These are phyloP conservation scores for Hymenoscyphus fraxineus DNA, from an alignment of 2,329 filamentous ascomycete genomes.

Conservation along the genomic window DNA sequence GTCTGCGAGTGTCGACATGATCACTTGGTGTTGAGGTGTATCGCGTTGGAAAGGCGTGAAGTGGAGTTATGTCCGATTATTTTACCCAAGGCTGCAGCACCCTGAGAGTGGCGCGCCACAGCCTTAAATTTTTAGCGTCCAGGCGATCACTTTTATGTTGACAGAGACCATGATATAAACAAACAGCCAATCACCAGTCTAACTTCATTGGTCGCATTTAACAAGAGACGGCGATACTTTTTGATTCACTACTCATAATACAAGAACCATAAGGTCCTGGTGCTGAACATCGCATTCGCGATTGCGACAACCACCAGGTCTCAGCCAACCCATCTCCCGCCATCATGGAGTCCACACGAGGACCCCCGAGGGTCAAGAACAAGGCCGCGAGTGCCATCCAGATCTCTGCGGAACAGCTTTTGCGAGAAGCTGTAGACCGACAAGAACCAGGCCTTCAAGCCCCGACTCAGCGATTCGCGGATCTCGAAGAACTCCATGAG, in stretches of 20 bases:
- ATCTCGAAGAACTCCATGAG: constrained; percentile 96
- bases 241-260: background rate
- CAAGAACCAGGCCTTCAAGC: constrained; percentile 86
- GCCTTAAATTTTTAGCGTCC: constrained; percentile 9
- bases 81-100: constrained; percentile 5
- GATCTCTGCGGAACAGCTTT: constrained; percentile 94
- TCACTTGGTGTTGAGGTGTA: constrained; percentile 16
- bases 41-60: constrained; percentile 3
- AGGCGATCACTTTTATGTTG: background rate
- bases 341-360: constrained; percentile 84
- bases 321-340: constrained; percentile 7
- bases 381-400: constrained; percentile 89
- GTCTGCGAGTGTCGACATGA: constrained; percentile 87
- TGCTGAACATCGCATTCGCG: background rate
- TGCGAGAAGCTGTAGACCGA: constrained; percentile 93
- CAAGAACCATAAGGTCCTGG: background rate
- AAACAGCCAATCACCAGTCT: background rate
- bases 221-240: background rate
- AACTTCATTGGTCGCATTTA: background rate
- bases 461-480: constrained; percentile 90
- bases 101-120: background rate
- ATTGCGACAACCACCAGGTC: constrained; percentile 7
- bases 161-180: background rate
- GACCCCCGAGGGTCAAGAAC: constrained; percentile 96
- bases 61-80: background rate